A percentile compares a stretch with the other conserved stretches of the same genome.
These are phyloP conservation scores for Gamarada debralockiae DNA, from an alignment of 495 filamentous ascomycete genomes.

Conservation along the genomic window DNA sequence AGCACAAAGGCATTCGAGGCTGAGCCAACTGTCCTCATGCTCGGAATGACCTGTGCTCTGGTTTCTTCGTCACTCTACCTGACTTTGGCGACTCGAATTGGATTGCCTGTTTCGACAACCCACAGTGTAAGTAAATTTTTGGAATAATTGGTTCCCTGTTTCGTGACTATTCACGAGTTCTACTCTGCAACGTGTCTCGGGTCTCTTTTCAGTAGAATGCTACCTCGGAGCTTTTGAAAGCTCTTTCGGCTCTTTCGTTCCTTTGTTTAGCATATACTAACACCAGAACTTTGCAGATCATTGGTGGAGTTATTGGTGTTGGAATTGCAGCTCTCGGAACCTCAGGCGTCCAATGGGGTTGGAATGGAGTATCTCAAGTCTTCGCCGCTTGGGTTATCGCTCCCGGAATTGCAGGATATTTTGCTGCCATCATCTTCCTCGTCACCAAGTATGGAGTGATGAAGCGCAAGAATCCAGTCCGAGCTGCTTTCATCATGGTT, in stretches of 20 bases:
- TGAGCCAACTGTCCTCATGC: slow-evolving; percentile 52
- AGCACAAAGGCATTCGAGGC: slow-evolving; percentile 43
- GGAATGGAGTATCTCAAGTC: slow-evolving; percentile 51
- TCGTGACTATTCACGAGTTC: no score
- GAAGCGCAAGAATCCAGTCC: slow-evolving; percentile 56
- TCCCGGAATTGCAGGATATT: slow-evolving; percentile 56
- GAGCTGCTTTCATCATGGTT: slow-evolving; percentile 49
- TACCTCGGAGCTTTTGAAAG: no score
- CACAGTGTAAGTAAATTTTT: no score
- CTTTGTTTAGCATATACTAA: no score
- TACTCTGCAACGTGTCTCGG: no score
- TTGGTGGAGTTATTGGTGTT: slow-evolving; percentile 60
- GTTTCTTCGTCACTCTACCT: slow-evolving; percentile 56
- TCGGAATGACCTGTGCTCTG: slow-evolving; percentile 61
- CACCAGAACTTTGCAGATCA: no score
- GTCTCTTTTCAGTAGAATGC: no score
- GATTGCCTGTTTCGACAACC: slow-evolving; percentile 60
- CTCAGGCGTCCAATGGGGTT: slow-evolving; percentile 49
- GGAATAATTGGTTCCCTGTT: no score
- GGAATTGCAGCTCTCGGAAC: slow-evolving; percentile 54
- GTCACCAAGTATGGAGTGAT: slow-evolving; percentile 62
- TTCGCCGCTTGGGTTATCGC: slow-evolving; percentile 45
- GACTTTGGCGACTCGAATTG: slow-evolving; percentile 50
- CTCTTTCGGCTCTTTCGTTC: no score
- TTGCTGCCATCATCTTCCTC: slow-evolving; percentile 59